Base-by-base conservation (phyloP, 106 monocot genomes). In the Acorus gramineus region DNA sequence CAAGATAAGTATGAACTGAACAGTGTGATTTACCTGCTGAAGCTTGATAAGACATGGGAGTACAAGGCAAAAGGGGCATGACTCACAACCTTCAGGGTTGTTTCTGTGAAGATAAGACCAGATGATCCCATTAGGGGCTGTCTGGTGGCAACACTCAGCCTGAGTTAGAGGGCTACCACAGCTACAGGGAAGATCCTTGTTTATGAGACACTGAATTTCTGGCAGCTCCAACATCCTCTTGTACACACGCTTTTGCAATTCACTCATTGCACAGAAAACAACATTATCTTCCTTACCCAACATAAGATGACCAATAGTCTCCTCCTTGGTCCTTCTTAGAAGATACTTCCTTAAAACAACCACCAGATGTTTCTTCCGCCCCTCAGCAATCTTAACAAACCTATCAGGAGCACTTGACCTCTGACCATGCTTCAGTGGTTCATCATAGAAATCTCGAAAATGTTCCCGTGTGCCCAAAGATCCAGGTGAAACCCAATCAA, bases 221-320 rank as follows among this genome's bases (percentile, higher is more conserved):
- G 95, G 90, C 55, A 80, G 85, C 60, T 82, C 86, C 76, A 96
- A 71, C 85, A 96, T 87, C 66, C 95, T 84, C 76, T 78, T 90
- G 60, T 96, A 96, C 61, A 82, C 90, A 55, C 91, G 84, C 66
- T 85, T 96, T 85, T 96, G 95, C 65, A 96, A 57, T 44, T 96
- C 87, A 66, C 85, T 87, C 90, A 96, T 96, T 56, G 78, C 78
- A 70, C 95, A 96, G 56, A 91, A 91, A 60, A 91, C 84, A 69
- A 85, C 78, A 83, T 96, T 96, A 71, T 96, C 95, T 77, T 96
- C 90, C 66, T 96, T 96, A 46, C 95, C 95, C 49, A 91, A 70
- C 95, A 96, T 91, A 67, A 96, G 90, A 81, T 96, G 90, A 28
- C 90, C 87, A 64, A 96, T 96, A 6, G 95, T 96, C 74, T 96